A percentile compares a stretch with the other conserved stretches of the same genome.
phyloP scores from a whole-genome alignment of 805 yeast species.

The Hanseniaspora taiwanica region DNA sequence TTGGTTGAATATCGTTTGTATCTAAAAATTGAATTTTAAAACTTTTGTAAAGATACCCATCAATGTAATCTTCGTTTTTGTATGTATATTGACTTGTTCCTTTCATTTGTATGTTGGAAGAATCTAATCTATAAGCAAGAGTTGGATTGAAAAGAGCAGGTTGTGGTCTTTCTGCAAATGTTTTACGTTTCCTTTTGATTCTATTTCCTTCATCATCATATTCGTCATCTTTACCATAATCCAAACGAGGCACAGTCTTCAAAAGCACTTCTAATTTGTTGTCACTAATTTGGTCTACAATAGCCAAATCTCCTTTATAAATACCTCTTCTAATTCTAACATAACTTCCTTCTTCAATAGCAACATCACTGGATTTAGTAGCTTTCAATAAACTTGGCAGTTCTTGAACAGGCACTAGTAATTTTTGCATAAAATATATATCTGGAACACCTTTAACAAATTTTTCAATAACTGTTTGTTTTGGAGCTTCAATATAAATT shows the following conservation, averaged over 20 bases:
- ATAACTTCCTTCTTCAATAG: conserved; percentile 82
- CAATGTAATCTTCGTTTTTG: conserved; percentile 76
- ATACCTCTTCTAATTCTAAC: conserved; percentile 85
- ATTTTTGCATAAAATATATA: conserved; percentile 58
- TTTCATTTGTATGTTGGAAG: conserved; percentile 55
- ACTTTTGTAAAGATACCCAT: conserved; percentile 80
- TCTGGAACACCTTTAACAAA: conserved; percentile 86
- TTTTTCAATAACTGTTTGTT: conserved; percentile 79
- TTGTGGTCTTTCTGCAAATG: conserved; percentile 62
- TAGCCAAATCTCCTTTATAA: conserved; percentile 84
- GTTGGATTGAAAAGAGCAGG: conserved; percentile 78
- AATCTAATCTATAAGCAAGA: conserved; percentile 79
- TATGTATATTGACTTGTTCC: conserved; percentile 55
- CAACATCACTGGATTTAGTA: conserved; percentile 74
- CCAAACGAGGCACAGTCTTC: conserved; percentile 84
- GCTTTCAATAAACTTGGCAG: conserved; percentile 88
- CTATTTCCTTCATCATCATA: conserved; percentile 41
- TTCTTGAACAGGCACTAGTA: conserved; percentile 89
- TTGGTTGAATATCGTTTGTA: conserved; percentile 73
- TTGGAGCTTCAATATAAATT: conserved; percentile 86
- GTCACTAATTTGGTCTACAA: conserved; percentile 85
- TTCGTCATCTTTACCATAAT: conserved; percentile 58
- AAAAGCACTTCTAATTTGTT: conserved; percentile 93
- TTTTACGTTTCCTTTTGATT: conserved; percentile 33
- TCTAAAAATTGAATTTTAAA: conserved; percentile 72